Evolutionary conservation across 805 yeast species (phyloP).

Genomic region (Barnettozyma sp.): DNA sequence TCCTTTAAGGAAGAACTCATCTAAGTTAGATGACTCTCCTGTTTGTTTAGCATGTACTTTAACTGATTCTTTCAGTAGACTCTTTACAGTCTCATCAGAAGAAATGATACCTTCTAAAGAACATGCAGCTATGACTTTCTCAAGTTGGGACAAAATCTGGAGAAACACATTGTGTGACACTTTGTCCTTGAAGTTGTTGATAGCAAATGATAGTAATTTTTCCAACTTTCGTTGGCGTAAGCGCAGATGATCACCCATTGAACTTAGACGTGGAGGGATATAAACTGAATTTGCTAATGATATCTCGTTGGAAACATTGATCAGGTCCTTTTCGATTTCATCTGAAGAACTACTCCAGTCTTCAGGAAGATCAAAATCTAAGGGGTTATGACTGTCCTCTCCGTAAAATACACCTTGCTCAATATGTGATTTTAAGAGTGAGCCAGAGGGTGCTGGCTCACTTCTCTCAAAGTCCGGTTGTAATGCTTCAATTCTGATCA

Average conservation of each 20-base stretch:
- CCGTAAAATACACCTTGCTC: constrained; percentile 79
- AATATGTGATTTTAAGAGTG: constrained; percentile 60
- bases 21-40: constrained; percentile 8
- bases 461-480: constrained; percentile 18
- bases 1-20: constrained; percentile 23
- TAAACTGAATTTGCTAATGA: constrained; percentile 48
- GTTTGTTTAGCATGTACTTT: constrained; percentile 13
- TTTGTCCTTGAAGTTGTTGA: constrained; percentile 36
- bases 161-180: constrained; percentile 33
- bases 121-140: constrained; percentile 41
- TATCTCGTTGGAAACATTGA: constrained; percentile 47
- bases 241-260: constrained; percentile 44
- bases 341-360: constrained; percentile 37
- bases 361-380: constrained; percentile 40
- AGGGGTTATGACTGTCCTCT: constrained; percentile 34
- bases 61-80: constrained; percentile 6
- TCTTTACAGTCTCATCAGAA: background rate
- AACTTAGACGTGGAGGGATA: constrained; percentile 46
- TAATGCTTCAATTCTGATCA: constrained; percentile 49
- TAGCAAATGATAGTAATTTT: constrained; percentile 39
- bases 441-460: constrained; percentile 18
- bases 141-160: constrained; percentile 32
- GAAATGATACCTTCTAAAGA: constrained; percentile 10
- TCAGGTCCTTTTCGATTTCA: constrained; percentile 47
- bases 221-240: constrained; percentile 40